Percentiles rank a stretch among this genome's conserved stretches.
Evolutionary conservation across 2,329 filamentous ascomycete species (phyloP).

Genomic region (Trichoderma semiorbis): DNA sequence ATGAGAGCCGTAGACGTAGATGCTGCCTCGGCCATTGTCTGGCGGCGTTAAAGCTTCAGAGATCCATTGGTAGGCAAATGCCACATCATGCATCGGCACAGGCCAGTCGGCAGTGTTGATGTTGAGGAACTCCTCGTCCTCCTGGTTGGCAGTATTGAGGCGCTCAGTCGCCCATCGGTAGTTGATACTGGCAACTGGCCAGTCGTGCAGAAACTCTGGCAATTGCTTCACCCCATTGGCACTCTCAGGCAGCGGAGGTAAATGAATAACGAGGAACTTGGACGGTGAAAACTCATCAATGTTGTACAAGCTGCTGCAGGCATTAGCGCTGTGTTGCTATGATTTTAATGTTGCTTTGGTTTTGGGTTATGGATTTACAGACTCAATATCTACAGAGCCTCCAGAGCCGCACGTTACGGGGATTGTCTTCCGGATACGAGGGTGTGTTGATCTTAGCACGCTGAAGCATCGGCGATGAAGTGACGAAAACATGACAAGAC

Average conservation of each 20-base stretch:
- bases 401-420: conserved; percentile 47
- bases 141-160: conserved; percentile 13
- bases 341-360: too few relatives aligned
- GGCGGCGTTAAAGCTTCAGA: conserved; percentile 41
- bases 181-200: conserved; percentile 53
- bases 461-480: not conserved
- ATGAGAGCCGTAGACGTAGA: conserved; percentile 53
- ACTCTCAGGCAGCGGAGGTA: conserved; percentile 47
- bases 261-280: conserved; percentile 51
- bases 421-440: conserved; percentile 35
- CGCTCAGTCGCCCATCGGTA: conserved; percentile 50
- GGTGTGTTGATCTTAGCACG: not conserved
- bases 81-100: conserved; percentile 53
- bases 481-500: not conserved
- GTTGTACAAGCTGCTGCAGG: conserved; percentile 48
- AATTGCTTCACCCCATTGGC: conserved; percentile 28
- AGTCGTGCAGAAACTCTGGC: conserved; percentile 40
- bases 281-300: conserved; percentile 34
- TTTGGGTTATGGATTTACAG: conserved; percentile 22
- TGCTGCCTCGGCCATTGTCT: conserved; percentile 33
- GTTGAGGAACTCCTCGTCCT: not conserved
- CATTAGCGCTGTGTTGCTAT: not conserved
- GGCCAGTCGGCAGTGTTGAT: conserved; percentile 46
- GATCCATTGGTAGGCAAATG: conserved; percentile 54
- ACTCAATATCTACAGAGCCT: conserved; percentile 51